Percentiles rank a stretch among this genome's conserved stretches.
Evolutionary conservation across 73 alveolate genomes (phyloP).

Genomic region (Paramecium bursaria): DNA sequence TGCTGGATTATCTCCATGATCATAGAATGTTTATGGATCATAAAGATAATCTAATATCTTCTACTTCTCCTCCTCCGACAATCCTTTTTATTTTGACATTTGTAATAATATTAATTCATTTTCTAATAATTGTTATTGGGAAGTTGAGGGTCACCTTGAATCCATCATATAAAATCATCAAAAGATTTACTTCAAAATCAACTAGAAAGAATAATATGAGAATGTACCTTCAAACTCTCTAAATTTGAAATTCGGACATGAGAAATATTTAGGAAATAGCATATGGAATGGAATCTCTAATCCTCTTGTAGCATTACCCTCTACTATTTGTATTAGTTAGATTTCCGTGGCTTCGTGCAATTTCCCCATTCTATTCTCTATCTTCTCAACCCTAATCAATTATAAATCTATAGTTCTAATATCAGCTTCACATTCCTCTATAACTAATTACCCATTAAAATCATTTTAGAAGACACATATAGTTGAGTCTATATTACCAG

Average conservation of each 20-base stretch:
- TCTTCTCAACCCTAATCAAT: constrained; percentile 86
- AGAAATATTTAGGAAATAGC: constrained; percentile 90
- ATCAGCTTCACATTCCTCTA: constrained; percentile 66
- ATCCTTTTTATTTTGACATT: no score
- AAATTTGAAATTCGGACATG: constrained; percentile 84
- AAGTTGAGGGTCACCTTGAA: constrained; percentile 84
- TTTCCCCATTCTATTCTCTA: constrained; percentile 73
- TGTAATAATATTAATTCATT: constrained; percentile 4
- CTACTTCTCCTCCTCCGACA: no score
- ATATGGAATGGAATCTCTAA: constrained; percentile 89
- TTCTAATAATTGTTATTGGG: constrained; percentile 68
- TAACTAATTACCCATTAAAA: constrained; percentile 30
- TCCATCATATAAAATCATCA: constrained; percentile 86
- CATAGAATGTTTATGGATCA: constrained; percentile 66
- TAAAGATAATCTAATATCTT: no score
- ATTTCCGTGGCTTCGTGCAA: constrained; percentile 85
- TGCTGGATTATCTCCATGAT: constrained; percentile 72
- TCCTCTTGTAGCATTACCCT: constrained; percentile 91
- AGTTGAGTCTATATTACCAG: constrained; percentile 42
- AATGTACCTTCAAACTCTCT: constrained; percentile 64
- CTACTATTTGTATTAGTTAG: constrained; percentile 90
- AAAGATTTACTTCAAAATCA: constrained; percentile 86
- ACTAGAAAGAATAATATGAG: constrained; percentile 26
- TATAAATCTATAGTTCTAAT: constrained; percentile 89
- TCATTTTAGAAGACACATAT: constrained; percentile 38